phyloP scores from a whole-genome alignment of 2,329 filamentous ascomycete species.

The Neobulgaria alba region DNA sequence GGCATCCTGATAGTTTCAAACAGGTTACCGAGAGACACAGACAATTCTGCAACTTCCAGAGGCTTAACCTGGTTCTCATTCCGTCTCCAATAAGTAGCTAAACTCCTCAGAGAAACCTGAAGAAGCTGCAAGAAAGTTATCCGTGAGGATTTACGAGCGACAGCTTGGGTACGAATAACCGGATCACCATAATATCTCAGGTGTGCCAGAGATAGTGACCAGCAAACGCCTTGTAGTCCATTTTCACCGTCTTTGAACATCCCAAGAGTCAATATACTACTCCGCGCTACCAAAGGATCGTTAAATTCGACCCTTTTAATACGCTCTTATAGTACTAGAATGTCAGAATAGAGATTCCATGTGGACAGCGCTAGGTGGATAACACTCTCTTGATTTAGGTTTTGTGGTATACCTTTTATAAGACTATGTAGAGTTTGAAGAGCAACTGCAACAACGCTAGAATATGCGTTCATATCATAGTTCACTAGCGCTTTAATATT shows the following conservation, averaged over 20 bases:
- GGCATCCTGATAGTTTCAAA: too few relatives aligned
- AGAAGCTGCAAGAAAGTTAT: too few relatives aligned
- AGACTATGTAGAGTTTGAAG: constrained; percentile 16
- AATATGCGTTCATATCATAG: constrained; percentile 10
- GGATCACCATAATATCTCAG: constrained; percentile 3
- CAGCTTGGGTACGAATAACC: too few relatives aligned
- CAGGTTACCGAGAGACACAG: too few relatives aligned
- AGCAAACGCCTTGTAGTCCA: constrained; percentile 3
- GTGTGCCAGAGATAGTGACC: constrained; percentile 1
- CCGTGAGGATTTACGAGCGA: too few relatives aligned
- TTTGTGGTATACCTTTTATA: constrained; percentile 19
- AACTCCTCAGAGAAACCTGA: too few relatives aligned
- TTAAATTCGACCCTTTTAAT: constrained; percentile 12
- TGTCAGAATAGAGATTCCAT: constrained; percentile 24
- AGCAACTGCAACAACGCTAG: constrained; percentile 21
- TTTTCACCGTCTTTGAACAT: too few relatives aligned
- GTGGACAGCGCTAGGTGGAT: constrained; percentile 17
- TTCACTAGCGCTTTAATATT: constrained; percentile 10
- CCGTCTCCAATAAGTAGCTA: too few relatives aligned
- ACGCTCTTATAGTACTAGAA: constrained; percentile 3
- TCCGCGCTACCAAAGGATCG: constrained; percentile 6
- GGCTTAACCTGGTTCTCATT: too few relatives aligned
- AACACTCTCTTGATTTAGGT: constrained; percentile 6
- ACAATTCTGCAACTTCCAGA: too few relatives aligned
- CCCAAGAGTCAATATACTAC: not conserved